A percentile compares a stretch with the other conserved stretches of the same genome.
These are phyloP conservation scores for Circinella minor DNA, from an alignment of 371 early-diverging fungal genomes.

Conservation along the genomic window DNA sequence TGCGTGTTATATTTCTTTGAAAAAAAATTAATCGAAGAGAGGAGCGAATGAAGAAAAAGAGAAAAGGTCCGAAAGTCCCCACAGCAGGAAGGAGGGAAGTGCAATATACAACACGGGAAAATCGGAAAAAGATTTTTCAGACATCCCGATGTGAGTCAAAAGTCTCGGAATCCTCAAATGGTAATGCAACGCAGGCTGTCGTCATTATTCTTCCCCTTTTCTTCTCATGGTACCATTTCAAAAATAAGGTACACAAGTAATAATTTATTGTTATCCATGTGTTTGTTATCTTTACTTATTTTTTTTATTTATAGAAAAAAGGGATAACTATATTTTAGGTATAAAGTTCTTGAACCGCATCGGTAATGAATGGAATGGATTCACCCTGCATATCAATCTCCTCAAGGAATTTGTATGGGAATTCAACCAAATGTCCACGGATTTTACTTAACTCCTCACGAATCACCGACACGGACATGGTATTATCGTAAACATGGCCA, in stretches of 20 bases:
- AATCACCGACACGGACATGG: constrained; percentile 52
- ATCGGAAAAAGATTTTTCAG: constrained; percentile 9
- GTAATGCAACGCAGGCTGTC: background rate
- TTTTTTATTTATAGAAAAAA: background rate
- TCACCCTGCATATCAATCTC: constrained; percentile 56
- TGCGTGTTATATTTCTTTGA: background rate
- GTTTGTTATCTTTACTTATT: too few species aligned
- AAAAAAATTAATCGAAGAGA: background rate
- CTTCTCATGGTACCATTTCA: background rate
- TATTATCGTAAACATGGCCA: constrained; percentile 48
- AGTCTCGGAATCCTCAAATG: background rate
- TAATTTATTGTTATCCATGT: too few species aligned
- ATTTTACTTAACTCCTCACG: constrained; percentile 52
- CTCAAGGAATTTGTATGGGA: constrained; percentile 77
- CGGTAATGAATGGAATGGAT: constrained; percentile 44
- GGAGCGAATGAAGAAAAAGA: background rate
- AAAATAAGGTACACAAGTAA: too few species aligned
- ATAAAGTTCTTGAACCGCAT: constrained; percentile 45
- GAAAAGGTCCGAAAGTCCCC: background rate
- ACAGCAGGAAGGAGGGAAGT: too few species aligned
- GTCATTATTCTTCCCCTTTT: background rate
- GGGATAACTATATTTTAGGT: constrained; percentile 28
- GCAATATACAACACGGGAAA: constrained; percentile 1
- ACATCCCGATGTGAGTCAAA: constrained; percentile 4
- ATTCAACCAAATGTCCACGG: constrained; percentile 75